These are phyloP conservation scores for Globisporangium sylvaticum DNA, from an alignment of 352 stramenopile species.

Conservation along the genomic window DNA sequence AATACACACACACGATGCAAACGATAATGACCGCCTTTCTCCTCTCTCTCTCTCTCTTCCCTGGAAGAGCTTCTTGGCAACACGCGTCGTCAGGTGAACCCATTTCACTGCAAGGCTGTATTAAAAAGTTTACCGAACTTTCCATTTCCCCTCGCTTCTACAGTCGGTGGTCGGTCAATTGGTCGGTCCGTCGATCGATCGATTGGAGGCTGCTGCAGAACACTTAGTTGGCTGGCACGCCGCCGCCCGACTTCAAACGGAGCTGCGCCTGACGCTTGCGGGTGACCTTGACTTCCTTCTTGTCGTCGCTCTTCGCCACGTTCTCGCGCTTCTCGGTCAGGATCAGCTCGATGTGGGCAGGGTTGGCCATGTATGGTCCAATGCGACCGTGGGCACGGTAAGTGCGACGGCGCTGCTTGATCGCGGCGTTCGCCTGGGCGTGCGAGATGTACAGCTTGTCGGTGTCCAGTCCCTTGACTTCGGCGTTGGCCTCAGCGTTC, in stretches of 20 bases:
- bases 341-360: constrained; percentile 99
- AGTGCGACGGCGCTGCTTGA: constrained; percentile 98
- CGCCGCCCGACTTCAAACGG: constrained; percentile 85
- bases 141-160: constrained; percentile 36
- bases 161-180: constrained; percentile 20
- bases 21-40: neutral
- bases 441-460: constrained; percentile 97
- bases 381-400: constrained; percentile 98
- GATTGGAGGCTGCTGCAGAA: constrained; percentile 2
- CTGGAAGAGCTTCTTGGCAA: neutral
- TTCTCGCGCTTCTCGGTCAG: constrained; percentile 95
- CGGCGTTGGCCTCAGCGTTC: constrained; percentile 98
- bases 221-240: constrained; percentile 79
- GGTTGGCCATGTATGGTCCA: constrained; percentile 98
- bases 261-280: constrained; percentile 89
- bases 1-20: neutral
- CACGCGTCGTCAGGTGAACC: constrained; percentile 53
- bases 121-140: constrained; percentile 68
- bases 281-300: constrained; percentile 76
- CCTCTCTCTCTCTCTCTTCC: neutral
- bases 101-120: constrained; percentile 76
- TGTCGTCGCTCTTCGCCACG: constrained; percentile 90
- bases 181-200: neutral
- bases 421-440: constrained; percentile 96
- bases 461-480: constrained; percentile 96